Base-by-base conservation (phyloP, 768 basidiomycete genomes). In the Lanmaoa pseudosensibilis region DNA sequence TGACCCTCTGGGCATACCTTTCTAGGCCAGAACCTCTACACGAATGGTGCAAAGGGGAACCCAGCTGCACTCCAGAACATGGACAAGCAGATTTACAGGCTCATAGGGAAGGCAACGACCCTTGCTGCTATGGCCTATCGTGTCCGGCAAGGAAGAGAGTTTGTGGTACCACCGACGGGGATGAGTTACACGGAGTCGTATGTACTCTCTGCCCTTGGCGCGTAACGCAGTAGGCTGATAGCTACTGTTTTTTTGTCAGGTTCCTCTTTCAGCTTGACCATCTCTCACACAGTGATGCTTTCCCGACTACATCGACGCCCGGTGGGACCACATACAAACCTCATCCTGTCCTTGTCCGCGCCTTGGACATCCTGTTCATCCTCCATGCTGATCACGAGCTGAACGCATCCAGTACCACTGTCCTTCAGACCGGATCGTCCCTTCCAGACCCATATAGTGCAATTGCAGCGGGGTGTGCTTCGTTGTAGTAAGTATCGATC, bases 111-210 rank as follows among this genome's bases (percentile, higher is more conserved):
- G 68, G 87, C 89, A 10, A 92, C 89, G 6, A 93, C 92, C 0
- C 77, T 95, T 39, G 93, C 93, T 58, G 92, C 93, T 83, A 94
- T 95, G 92, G 93, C 94, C 0, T 96, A 94, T 71, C 91, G 94
- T 32, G 83, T 95, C 34, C 87, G 94, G 39, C 92, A 93, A 75
- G 94, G 94, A 36, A 82, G 94, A 55, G 85, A 90, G 47, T 95
- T 96, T 65, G 91, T 94, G 18, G 82, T 80, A 0, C 92, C 94
- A 4, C 92, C 92, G 7, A 83, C 85, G 1, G 90, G 89, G 0
- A 78, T 94, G 50, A 88, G 85, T 65, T 94, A 94, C 63, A 84
- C 92, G 4, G 92, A 85, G 70, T 88, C 89, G 89, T 90, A 65
- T 63, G 60, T 61, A 10, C 36, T 8, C 13, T 23, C n/a, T 36